Conservation (phyloP, 352 stramenopile species). For the Peronospora destructor region DNA sequence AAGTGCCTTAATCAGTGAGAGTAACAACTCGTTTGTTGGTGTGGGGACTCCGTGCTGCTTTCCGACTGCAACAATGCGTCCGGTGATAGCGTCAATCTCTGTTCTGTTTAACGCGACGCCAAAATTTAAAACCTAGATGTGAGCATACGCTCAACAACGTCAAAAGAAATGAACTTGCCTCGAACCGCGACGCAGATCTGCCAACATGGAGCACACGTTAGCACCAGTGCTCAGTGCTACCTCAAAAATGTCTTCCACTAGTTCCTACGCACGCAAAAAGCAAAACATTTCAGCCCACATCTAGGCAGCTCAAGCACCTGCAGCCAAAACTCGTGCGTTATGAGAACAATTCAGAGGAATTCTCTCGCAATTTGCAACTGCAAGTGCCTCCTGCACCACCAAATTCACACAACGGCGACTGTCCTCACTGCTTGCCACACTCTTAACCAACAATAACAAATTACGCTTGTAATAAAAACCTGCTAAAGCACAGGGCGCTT, state of each 20-base stretch:
- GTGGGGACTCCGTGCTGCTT: slow-evolving; percentile 42
- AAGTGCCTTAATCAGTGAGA: slow-evolving; percentile 52
- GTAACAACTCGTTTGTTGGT: slow-evolving; percentile 53
- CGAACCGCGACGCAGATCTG: slow-evolving; percentile 54
- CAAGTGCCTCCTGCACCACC: slow-evolving; percentile 51
- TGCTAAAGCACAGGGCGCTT: too few species aligned
- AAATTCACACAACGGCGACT: slow-evolving; percentile 39
- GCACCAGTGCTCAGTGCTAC: slow-evolving; percentile 44
- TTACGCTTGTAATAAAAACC: too few species aligned
- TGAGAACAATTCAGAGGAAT: slow-evolving; percentile 39
- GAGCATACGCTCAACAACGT: neutral
- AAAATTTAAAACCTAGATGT: neutral
- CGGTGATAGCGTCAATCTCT: slow-evolving; percentile 71
- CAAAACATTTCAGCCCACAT: slow-evolving; percentile 2
- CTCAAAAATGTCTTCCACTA: slow-evolving; percentile 46
- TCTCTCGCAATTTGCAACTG: slow-evolving; percentile 38
- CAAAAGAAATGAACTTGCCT: slow-evolving; percentile 20
- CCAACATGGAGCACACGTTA: slow-evolving; percentile 74
- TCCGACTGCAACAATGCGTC: slow-evolving; percentile 45
- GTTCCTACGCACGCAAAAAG: slow-evolving; percentile 28
- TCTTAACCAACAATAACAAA: slow-evolving; percentile 18
- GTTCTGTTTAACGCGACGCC: slow-evolving; percentile 26
- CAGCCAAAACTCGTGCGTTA: slow-evolving; percentile 1
- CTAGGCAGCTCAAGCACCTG: neutral
- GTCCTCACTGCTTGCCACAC: slow-evolving; percentile 35